Percentiles rank a stretch among this genome's conserved stretches.
phyloP scores from a whole-genome alignment of 2,329 filamentous ascomycete species.

The Tetracladium maxilliforme region DNA sequence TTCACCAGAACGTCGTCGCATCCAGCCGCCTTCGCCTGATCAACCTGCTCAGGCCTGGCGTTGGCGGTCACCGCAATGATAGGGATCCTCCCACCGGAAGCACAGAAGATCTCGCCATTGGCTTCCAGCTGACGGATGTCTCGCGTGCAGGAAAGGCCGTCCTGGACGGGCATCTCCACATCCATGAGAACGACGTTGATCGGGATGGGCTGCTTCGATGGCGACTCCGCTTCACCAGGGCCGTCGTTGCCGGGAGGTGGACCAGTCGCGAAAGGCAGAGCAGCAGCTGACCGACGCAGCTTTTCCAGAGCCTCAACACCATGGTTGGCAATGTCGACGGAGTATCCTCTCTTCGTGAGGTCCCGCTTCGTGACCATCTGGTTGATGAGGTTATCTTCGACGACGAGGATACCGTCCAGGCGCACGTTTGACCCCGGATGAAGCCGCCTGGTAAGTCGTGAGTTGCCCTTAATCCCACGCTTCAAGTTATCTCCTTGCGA shows the following conservation, averaged over 20 bases:
- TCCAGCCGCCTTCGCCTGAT: constrained; percentile 18
- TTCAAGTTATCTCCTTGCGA: no score
- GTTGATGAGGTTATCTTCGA: constrained; percentile 48
- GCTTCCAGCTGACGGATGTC: constrained; percentile 22
- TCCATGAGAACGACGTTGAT: constrained; percentile 26
- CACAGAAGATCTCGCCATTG: constrained; percentile 12
- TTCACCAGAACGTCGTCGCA: constrained; percentile 11
- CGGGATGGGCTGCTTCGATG: background rate
- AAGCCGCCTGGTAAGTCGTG: no score
- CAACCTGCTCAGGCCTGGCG: constrained; percentile 23
- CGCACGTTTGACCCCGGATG: no score
- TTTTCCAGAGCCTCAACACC: constrained; percentile 38
- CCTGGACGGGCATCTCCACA: constrained; percentile 33
- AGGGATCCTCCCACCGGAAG: constrained; percentile 15
- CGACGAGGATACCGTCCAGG: constrained; percentile 39
- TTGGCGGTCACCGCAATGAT: constrained; percentile 32
- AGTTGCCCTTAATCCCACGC: no score
- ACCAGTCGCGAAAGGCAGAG: constrained; percentile 1
- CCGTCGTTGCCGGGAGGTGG: constrained; percentile 1
- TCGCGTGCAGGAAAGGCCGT: constrained; percentile 24
- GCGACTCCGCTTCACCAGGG: constrained; percentile 5
- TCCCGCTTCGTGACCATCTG: constrained; percentile 38
- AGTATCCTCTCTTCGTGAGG: constrained; percentile 31
- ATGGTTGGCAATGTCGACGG: constrained; percentile 38
- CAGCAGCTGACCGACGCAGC: constrained; percentile 16